Conservation (phyloP, 371 early-diverging fungal genomes). For the Mortierella sp. region DNA sequence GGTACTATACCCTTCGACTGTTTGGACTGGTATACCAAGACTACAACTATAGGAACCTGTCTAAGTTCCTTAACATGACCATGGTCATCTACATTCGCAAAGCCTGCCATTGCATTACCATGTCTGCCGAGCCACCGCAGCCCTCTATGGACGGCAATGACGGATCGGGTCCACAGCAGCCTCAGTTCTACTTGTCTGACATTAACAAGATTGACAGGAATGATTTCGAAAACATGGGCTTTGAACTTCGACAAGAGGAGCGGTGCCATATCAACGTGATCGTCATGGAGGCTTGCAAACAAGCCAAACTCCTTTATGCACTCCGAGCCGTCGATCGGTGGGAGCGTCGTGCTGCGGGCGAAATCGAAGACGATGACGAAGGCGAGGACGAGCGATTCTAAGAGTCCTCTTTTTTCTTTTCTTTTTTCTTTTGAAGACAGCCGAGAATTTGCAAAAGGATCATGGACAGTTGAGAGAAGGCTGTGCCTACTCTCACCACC, state of each 20-base stretch:
- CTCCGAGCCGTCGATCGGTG: conserved; percentile 53
- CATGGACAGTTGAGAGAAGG: not conserved
- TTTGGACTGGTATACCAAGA: conserved; percentile 73
- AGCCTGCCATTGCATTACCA: conserved; percentile 41
- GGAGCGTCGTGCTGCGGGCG: conserved; percentile 36
- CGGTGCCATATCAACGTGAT: conserved; percentile 74
- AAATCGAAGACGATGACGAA: conserved; percentile 41
- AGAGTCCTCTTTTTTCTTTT: not conserved
- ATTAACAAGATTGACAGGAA: conserved; percentile 52
- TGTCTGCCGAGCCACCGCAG: conserved; percentile 19
- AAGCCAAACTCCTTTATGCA: conserved; percentile 69
- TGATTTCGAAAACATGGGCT: conserved; percentile 70
- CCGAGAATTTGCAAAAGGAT: no score
- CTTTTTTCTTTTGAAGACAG: not conserved
- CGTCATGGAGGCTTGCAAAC: conserved; percentile 69
- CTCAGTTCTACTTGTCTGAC: conserved; percentile 26
- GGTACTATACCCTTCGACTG: conserved; percentile 68
- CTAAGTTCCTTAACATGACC: conserved; percentile 59
- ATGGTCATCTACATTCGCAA: conserved; percentile 61
- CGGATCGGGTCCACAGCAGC: conserved; percentile 2
- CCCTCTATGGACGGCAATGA: conserved; percentile 6
- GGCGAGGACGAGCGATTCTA: conserved; percentile 45
- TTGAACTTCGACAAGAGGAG: conserved; percentile 71
- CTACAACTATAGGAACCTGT: conserved; percentile 65
- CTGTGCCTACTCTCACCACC: no score